Evolutionary conservation across 1,139 yeast species (phyloP), one percentile per base, ranked within the genome.

Genomic region (Scheffersomyces cryptocercus): DNA sequence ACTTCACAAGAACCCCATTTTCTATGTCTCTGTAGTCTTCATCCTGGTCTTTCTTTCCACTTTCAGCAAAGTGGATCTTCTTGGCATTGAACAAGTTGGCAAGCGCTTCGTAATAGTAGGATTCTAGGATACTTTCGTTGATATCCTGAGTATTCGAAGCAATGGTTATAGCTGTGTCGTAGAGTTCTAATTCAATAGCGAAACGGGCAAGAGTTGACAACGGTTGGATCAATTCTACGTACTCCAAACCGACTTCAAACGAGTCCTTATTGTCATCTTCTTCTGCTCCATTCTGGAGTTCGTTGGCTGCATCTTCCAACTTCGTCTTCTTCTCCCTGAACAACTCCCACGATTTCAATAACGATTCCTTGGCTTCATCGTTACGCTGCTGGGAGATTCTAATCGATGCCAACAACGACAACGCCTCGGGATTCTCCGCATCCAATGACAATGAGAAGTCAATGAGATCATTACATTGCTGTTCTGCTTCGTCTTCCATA

Each of bases 401-500:
- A 50, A 95, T 88, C 29, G 96, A 89, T 3, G 97, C 91, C 48
- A 91, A 70, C 32, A 88, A 72, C 2, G 91, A 80, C 81, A 88
- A 87, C 1, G 90, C 81, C 63, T 91, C 98, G 0, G 97, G 87
- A 44, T 85, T 82, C 5, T 67, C 63, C 4, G 59, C 42, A 50
- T 88, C 91, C 32, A 87, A 66, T 43, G 77, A 65, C 55, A 89
- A 65, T 0, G 96, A 84, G 54, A 79, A 80, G 4, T 78, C 67
- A 41, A 91, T 85, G 53, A 88, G 73, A 43, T 76, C 76, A 54
- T 90, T 88, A 67, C 99, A 95, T 61, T 81, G 78, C 4, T 64
- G 37, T 64, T 93, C 99, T 2, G 99, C 98, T 54, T 85, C 84
- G 5, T 82, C 82, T 54, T 88, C 96, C 97, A 91, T 90, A 62